phyloP scores from a whole-genome alignment of 148 eudicot genomes.

The Beta vulgaris region DNA sequence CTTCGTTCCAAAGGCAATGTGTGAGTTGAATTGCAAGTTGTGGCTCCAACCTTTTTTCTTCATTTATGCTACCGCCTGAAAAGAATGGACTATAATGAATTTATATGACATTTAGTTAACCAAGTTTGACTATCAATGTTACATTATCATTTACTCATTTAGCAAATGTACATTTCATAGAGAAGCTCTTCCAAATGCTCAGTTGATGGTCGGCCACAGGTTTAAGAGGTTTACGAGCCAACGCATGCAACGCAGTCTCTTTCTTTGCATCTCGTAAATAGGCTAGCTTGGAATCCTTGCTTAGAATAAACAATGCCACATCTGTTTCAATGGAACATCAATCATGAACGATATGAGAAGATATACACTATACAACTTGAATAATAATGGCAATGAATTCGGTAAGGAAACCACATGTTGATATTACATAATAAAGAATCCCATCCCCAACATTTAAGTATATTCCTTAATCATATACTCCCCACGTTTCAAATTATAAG shows the following conservation, averaged over 20 bases:
- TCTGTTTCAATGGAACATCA: background rate
- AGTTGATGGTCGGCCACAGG: background rate
- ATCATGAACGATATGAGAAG: background rate
- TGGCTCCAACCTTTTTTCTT: background rate
- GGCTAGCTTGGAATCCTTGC: constrained; percentile 1
- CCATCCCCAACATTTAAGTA: too few species aligned
- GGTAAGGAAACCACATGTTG: too few species aligned
- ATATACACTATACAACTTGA: too few species aligned
- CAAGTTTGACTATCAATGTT: background rate
- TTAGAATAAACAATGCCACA: constrained; percentile 17
- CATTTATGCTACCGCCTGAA: constrained; percentile 7
- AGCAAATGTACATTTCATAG: background rate
- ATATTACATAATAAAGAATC: too few species aligned
- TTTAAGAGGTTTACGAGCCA: constrained; percentile 29
- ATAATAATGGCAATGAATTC: too few species aligned
- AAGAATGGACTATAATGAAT: too few species aligned
- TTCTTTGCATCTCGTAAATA: constrained; percentile 17
- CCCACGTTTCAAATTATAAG: too few species aligned
- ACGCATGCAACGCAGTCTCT: constrained; percentile 29
- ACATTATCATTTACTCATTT: too few species aligned
- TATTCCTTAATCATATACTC: too few species aligned
- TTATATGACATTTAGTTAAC: too few species aligned
- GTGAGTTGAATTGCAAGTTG: constrained; percentile 13
- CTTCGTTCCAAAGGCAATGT: constrained; percentile 26
- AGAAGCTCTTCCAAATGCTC: constrained; percentile 7